Conservation (phyloP, 2,329 filamentous ascomycete genomes). For the Cercospora sojina region DNA sequence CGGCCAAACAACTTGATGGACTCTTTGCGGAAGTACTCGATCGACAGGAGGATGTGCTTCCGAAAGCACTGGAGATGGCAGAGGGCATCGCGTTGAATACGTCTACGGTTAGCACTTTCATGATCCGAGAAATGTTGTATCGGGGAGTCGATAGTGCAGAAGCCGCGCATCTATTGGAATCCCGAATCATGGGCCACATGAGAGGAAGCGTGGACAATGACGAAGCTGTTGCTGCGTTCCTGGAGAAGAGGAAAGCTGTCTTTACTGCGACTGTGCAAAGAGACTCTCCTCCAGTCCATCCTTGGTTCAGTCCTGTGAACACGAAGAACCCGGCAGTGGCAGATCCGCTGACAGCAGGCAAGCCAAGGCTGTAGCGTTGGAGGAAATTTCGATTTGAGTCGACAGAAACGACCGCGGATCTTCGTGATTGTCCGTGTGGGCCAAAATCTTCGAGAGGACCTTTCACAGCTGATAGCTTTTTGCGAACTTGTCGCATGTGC, state of each 20-base stretch:
- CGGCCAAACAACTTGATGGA: conserved; percentile 20
- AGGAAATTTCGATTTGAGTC: neutral
- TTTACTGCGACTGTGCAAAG: conserved; percentile 24
- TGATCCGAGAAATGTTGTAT: conserved; percentile 28
- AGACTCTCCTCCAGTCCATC: conserved; percentile 25
- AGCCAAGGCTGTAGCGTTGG: conserved; percentile 18
- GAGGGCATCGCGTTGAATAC: conserved; percentile 21
- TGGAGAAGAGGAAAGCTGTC: conserved; percentile 24
- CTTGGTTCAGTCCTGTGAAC: conserved; percentile 23
- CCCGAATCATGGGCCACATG: conserved; percentile 26
- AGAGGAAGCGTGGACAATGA: conserved; percentile 25
- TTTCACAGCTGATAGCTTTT: neutral
- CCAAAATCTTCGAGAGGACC: neutral
- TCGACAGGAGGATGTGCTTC: conserved; percentile 23
- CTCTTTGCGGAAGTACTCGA: conserved; percentile 26
- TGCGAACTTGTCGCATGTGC: neutral
- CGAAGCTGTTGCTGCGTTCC: conserved; percentile 26
- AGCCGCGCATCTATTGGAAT: conserved; percentile 26
- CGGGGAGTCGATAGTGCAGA: conserved; percentile 24
- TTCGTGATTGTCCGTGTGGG: neutral
- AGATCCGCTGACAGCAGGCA: conserved; percentile 21
- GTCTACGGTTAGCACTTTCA: conserved; percentile 25
- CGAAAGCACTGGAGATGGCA: conserved; percentile 20
- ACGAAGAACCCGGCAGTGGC: conserved; percentile 23
- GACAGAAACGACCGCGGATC: neutral